Evolutionary conservation across 1,284 basidiomycete genomes (phyloP), one percentile per base, ranked within the genome.

Genomic region (Melanopsichium pennsylvanicum): DNA sequence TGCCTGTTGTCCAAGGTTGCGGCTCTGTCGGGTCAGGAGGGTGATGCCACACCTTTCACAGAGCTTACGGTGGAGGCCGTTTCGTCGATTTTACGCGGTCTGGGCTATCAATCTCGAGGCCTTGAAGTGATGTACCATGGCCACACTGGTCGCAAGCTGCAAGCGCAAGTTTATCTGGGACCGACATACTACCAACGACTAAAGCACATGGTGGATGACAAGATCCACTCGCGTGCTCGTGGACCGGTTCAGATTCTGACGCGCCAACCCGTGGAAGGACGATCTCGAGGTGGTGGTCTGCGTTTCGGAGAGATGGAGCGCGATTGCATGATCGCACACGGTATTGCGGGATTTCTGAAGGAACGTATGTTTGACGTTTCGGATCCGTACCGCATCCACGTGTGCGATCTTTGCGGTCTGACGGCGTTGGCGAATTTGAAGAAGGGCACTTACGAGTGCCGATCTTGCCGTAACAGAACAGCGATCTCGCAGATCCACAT

Each of bases 281-380:
- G 96, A 83, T 92, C 90, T 86, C 88, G 96, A 83, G 96, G 97
- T 80, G 96, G 96, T 86, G 96, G 96, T 82, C 84, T 99, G 72
- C 93, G 96, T 76, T 98, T 99, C 86, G 96, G 95, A 86, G 96
- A 99, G 86, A 99, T 99, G 96, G 95, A 99, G 82, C 91, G 92
- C 82, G 94, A 97, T 87, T 98, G 95, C 83, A 98, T 99, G 96
- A 97, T 99, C 69, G 96, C 95, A 32, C 96, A 99, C 84, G 96
- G 96, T 82, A 94, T 97, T 70, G 95, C 96, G 31, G 91, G 88
- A 3, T 99, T 99, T 88, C 83, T 98, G 82, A 75, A 81, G 74
- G 82, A 76, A 70, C 66, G 79, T 36, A 79, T 80, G 77, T 80
- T 76, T 51, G 77, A 79, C 41, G 78, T 70, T 3, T 72, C 69